Evolutionary conservation across 495 filamentous ascomycete species (phyloP).

Genomic region (Pseudotulostoma volvatum): DNA sequence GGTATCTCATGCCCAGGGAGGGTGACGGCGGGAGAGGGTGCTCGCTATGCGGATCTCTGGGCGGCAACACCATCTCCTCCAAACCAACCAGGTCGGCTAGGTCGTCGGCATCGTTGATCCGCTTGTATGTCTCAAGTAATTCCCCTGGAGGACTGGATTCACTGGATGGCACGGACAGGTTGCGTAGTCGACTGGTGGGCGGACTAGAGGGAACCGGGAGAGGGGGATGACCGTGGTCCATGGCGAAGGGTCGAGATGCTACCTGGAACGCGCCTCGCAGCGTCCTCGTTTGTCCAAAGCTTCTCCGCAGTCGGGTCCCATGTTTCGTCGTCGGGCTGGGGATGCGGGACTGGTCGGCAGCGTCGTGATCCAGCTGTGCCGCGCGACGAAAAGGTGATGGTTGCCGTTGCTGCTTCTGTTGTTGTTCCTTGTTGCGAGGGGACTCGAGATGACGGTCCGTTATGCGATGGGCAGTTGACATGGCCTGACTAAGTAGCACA

Average conservation of each 20-base stretch:
- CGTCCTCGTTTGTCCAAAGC: slow-evolving; percentile 20
- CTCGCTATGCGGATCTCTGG: not conserved
- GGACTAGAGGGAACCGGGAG: slow-evolving; percentile 1
- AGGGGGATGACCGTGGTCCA: not conserved
- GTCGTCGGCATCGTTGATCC: slow-evolving; percentile 28
- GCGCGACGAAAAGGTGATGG: slow-evolving; percentile 17
- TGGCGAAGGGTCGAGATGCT: slow-evolving; percentile 8
- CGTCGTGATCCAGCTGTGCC: slow-evolving; percentile 14
- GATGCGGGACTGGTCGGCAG: slow-evolving; percentile 15
- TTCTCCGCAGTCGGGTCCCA: slow-evolving; percentile 14
- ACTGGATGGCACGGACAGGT: slow-evolving; percentile 2
- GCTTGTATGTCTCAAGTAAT: slow-evolving; percentile 26
- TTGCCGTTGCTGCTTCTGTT: slow-evolving; percentile 1
- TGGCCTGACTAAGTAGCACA: too few relatives aligned
- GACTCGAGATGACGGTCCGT: too few relatives aligned
- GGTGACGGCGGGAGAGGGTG: slow-evolving; percentile 1
- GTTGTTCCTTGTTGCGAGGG: slow-evolving; percentile 15
- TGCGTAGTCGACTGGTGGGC: slow-evolving; percentile 1
- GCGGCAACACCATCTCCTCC: slow-evolving; percentile 13
- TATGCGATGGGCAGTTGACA: too few relatives aligned
- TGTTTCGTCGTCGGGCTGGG: slow-evolving; percentile 17
- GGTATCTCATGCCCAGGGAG: slow-evolving; percentile 1
- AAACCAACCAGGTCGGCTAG: slow-evolving; percentile 19
- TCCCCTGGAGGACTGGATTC: slow-evolving; percentile 29
- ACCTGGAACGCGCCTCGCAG: slow-evolving; percentile 22